Evolutionary conservation across 371 early-diverging fungal genomes (phyloP).

Genomic region (Funneliformis caledonium): DNA sequence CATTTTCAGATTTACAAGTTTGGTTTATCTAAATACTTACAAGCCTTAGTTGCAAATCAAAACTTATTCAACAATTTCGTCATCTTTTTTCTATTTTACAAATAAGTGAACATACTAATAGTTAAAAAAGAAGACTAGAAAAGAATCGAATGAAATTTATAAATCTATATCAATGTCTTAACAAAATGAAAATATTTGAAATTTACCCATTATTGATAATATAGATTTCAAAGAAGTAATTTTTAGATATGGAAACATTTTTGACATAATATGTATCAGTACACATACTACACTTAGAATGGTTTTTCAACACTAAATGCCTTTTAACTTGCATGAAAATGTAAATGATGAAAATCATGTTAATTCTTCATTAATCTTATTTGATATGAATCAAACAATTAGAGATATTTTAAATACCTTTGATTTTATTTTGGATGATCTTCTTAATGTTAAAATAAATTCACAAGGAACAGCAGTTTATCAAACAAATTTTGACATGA

Average conservation of each 20-base stretch:
- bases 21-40: background rate
- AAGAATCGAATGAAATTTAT: conserved; percentile 14
- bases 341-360: background rate
- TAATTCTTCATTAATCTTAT: background rate
- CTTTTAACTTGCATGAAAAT: background rate
- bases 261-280: background rate
- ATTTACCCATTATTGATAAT: conserved; percentile 28
- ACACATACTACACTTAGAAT: conserved; percentile 21
- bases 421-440: background rate
- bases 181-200: conserved; percentile 14
- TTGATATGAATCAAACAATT: background rate
- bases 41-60: background rate
- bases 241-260: conserved; percentile 16
- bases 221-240: conserved; percentile 24
- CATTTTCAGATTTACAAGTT: background rate
- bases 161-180: background rate
- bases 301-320: background rate
- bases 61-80: background rate
- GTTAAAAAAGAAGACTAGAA: conserved; percentile 24
- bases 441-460: background rate
- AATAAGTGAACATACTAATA: background rate
- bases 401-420: background rate
- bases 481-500: background rate
- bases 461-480: background rate
- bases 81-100: conserved; percentile 2